These are phyloP conservation scores for Salisapilia sapeloensis DNA, from an alignment of 352 stramenopile species.

Conservation along the genomic window DNA sequence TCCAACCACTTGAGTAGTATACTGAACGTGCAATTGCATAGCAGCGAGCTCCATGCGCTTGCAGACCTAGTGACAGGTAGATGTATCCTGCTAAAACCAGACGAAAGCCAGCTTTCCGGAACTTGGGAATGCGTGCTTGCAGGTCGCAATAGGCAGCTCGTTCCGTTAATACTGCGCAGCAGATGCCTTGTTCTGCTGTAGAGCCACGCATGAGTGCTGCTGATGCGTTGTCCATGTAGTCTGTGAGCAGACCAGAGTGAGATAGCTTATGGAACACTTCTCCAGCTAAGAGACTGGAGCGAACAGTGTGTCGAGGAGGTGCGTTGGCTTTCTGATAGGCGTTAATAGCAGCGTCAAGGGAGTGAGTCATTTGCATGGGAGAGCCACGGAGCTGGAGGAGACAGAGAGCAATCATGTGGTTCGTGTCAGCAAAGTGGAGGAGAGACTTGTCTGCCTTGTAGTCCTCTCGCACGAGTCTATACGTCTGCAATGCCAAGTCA, in stretches of 20 bases:
- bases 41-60: conserved; percentile 61
- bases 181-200: conserved; percentile 73
- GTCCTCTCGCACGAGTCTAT: conserved; percentile 80
- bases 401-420: conserved; percentile 81
- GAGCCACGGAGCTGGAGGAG: conserved; percentile 62
- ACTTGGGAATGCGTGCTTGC: conserved; percentile 45
- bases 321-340: conserved; percentile 43
- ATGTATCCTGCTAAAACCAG: conserved; percentile 82
- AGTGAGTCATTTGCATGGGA: conserved; percentile 72
- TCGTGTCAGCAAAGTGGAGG: conserved; percentile 64
- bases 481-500: conserved; percentile 80
- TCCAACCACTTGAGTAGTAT: conserved; percentile 72
- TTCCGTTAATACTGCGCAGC: conserved; percentile 69
- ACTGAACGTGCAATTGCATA: conserved; percentile 59
- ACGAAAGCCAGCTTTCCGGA: conserved; percentile 79
- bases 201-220: conserved; percentile 65
- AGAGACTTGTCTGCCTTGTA: conserved; percentile 82
- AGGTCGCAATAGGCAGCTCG: conserved; percentile 62
- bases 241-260: conserved; percentile 56
- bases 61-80: conserved; percentile 56
- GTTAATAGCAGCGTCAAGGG: conserved; percentile 39
- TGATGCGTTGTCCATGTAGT: conserved; percentile 79
- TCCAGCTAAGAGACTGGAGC: conserved; percentile 48
- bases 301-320: conserved; percentile 39
- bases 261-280: conserved; percentile 68